A percentile compares a stretch with the other conserved stretches of the same genome.
phyloP scores from a whole-genome alignment of 257 asterid genomes.

The Nicotiana paniculata region DNA sequence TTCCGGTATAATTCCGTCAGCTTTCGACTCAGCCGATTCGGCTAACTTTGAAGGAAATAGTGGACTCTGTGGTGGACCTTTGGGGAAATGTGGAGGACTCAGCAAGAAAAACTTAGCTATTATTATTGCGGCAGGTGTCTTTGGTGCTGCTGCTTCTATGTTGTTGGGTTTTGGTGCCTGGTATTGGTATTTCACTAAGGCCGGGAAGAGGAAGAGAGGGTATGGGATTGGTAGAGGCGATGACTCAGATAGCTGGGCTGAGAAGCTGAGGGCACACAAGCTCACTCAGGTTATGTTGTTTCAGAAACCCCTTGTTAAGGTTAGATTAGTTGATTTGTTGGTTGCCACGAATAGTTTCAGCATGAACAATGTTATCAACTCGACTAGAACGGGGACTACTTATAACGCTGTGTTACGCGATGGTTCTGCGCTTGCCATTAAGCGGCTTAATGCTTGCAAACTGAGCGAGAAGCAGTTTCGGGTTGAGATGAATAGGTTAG shows the following conservation, averaged over 20 bases:
- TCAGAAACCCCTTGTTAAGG: conserved; percentile 86
- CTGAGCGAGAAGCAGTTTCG: conserved; percentile 71
- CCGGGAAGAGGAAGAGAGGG: conserved; percentile 51
- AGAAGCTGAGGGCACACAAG: conserved; percentile 62
- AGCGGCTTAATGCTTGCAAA: conserved; percentile 54
- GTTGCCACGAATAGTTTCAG: conserved; percentile 62
- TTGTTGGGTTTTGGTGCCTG: conserved; percentile 70
- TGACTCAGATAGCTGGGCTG: conserved; percentile 56
- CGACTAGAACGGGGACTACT: conserved; percentile 78
- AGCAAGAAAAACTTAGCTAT: conserved; percentile 65
- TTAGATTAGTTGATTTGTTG: conserved; percentile 68
- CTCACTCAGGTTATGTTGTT: conserved; percentile 73
- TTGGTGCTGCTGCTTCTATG: conserved; percentile 78
- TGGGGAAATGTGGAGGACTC: conserved; percentile 79
- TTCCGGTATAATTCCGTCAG: conserved; percentile 67
- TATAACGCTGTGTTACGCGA: conserved; percentile 72
- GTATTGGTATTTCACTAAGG: conserved; percentile 62
- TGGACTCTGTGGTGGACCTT: conserved; percentile 64
- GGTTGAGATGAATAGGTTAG: conserved; percentile 83
- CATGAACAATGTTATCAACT: conserved; percentile 37
- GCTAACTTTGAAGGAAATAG: conserved; percentile 47
- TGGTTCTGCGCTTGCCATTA: conserved; percentile 74
- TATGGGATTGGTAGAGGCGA: conserved; percentile 37
- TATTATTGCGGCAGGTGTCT: conserved; percentile 83
- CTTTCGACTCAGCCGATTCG: conserved; percentile 14